Evolutionary conservation across 2,329 filamentous ascomycete species (phyloP), one percentile per base, ranked within the genome.

Genomic region (Neonectria neomacrospora): DNA sequence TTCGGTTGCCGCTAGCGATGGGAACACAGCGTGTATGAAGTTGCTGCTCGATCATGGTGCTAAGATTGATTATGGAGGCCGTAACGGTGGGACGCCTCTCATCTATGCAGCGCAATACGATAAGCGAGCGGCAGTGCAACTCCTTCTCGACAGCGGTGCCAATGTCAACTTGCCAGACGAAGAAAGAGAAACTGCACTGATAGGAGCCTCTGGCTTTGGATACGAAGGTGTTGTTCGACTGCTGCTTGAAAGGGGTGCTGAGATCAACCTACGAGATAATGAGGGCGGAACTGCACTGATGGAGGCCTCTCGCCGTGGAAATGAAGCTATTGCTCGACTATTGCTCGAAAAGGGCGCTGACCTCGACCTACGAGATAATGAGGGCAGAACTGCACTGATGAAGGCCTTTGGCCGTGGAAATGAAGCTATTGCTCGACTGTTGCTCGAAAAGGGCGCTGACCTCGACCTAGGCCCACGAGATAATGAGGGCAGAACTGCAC

Each of bases 71-170:
- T 18, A 12, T 9, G n/a, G n/a, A 41, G 9, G 9, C n/a, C 1
- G 3, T 20, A 2, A 11, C 1, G 37, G 37, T n/a, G 1, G 4
- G 12, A 41, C 37, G 9, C 37, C 37, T 5, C n/a, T 41, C n/a
- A 11, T 18, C 3, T n/a, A 5, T 5, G 37, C 37, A 18, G n/a
- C 37, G n/a, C 3, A 5, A 2, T 1, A 0, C 2, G n/a, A 9
- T 2, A 0, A 20, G 9, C n/a, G 18, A 3, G 8, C n/a, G 8
- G n/a, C 9, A n/a, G 37, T 41, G n/a, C 37, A 41, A 11, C 9
- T 41, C n/a, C n/a, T 39, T 6, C 37, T 39, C 8, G 37, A 39
- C 8, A 7, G 3, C 6, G 37, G 37, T 18, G n/a, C 37, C n/a
- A 18, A 39, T 7, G n/a, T 39, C 37, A 10, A 10, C n/a, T 3